Conservation (phyloP, 106 monocot species). For the Acorus calamus region DNA sequence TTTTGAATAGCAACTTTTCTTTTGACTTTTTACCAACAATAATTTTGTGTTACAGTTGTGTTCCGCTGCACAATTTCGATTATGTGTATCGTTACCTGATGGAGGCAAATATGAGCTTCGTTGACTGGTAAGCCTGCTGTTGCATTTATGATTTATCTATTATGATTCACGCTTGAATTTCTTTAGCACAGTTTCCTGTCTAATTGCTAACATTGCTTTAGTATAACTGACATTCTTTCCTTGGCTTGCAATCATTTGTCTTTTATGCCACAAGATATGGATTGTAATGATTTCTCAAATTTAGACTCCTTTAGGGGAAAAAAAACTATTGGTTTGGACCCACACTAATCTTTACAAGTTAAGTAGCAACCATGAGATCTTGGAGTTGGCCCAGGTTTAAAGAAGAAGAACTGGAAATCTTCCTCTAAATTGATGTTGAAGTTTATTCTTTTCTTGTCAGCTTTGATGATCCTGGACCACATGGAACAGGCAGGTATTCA, state of each 20-base stretch:
- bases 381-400: too few species aligned
- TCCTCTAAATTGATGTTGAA: too few species aligned
- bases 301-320: too few species aligned
- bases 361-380: too few species aligned
- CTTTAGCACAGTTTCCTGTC: background rate
- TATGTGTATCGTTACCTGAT: constrained; percentile 80
- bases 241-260: too few species aligned
- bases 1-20: background rate
- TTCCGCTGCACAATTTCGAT: constrained; percentile 83
- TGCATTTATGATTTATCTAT: background rate
- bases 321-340: too few species aligned
- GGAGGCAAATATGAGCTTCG: constrained; percentile 88
- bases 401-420: too few species aligned
- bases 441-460: constrained; percentile 22
- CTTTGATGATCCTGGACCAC: constrained; percentile 93
- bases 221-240: too few species aligned
- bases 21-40: background rate
- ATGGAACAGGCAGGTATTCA: constrained; percentile 83
- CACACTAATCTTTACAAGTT: too few species aligned
- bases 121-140: constrained; percentile 62
- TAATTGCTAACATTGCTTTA: too few species aligned
- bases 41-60: constrained; percentile 58
- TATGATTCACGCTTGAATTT: background rate
- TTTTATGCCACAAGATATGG: too few species aligned
- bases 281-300: too few species aligned